phyloP scores from a whole-genome alignment of 1,284 basidiomycete species.

The Ustilago shanxiensis region DNA sequence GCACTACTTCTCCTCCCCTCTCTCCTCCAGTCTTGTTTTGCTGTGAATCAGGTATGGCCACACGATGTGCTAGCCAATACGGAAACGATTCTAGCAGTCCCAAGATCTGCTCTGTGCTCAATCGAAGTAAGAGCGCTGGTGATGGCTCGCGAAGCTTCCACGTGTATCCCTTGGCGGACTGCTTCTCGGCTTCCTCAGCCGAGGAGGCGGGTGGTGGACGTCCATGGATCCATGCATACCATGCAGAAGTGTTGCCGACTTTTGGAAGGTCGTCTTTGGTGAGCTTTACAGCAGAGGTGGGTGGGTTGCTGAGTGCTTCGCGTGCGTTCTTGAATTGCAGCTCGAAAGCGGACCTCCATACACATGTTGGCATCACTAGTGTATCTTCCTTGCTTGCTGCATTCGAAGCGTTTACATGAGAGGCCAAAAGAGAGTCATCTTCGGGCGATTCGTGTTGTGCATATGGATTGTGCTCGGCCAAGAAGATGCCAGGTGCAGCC shows the following conservation, averaged over 20 bases:
- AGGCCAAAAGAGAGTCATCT: background rate
- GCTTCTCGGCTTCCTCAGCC: constrained; percentile 19
- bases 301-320: constrained; percentile 42
- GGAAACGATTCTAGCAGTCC: constrained; percentile 42
- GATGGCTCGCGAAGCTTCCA: constrained; percentile 38
- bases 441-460: background rate
- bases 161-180: constrained; percentile 15
- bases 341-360: constrained; percentile 43
- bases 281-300: constrained; percentile 30
- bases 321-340: constrained; percentile 44
- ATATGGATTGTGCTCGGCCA: constrained; percentile 51
- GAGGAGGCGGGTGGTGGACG: constrained; percentile 19
- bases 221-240: constrained; percentile 56
- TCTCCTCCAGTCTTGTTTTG: background rate
- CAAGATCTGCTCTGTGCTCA: constrained; percentile 48
- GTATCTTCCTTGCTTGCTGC: background rate
- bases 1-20: constrained; percentile 72
- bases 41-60: constrained; percentile 19
- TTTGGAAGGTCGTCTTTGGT: constrained; percentile 42
- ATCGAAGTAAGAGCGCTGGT: constrained; percentile 19
- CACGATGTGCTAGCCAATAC: constrained; percentile 45
- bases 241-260: constrained; percentile 31
- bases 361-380: constrained; percentile 33
- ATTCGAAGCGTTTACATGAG: background rate
- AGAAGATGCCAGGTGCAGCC: constrained; percentile 36